Evolutionary conservation across 1,139 yeast species (phyloP).

Genomic region (Meyerozyma sp.): DNA sequence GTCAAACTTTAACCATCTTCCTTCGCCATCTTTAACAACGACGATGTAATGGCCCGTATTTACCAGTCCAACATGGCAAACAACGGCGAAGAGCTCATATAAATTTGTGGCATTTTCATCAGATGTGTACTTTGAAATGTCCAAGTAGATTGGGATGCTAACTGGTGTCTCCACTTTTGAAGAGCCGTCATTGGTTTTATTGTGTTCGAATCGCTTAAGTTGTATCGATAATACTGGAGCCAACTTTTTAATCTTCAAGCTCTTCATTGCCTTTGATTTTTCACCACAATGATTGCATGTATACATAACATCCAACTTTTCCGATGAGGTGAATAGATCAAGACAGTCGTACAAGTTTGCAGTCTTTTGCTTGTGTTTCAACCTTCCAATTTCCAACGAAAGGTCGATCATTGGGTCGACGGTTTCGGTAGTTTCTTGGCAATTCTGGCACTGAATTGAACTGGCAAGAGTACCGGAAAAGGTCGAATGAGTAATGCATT

Average conservation of each 20-base stretch:
- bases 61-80: constrained; percentile 86
- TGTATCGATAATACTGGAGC: constrained; percentile 83
- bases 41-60: constrained; percentile 94
- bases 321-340: constrained; percentile 69
- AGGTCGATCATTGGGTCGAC: constrained; percentile 89
- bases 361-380: constrained; percentile 20
- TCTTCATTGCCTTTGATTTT: constrained; percentile 62
- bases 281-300: constrained; percentile 62
- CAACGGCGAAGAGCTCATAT: constrained; percentile 80
- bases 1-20: constrained; percentile 86
- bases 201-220: constrained; percentile 82
- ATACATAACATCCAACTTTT: constrained; percentile 69
- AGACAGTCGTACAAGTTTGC: constrained; percentile 58
- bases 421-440: constrained; percentile 61
- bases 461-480: constrained; percentile 73
- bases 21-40: constrained; percentile 62
- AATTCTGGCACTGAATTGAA: constrained; percentile 67
- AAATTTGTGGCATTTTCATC: constrained; percentile 23
- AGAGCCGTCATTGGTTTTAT: constrained; percentile 46
- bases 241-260: constrained; percentile 57
- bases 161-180: constrained; percentile 76
- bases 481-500: constrained; percentile 76
- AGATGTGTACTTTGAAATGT: constrained; percentile 59
- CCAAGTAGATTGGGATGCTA: constrained; percentile 63
- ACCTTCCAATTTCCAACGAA: constrained; percentile 60